Conservation (phyloP, 257 asterid species). For the Handroanthus guayacan region DNA sequence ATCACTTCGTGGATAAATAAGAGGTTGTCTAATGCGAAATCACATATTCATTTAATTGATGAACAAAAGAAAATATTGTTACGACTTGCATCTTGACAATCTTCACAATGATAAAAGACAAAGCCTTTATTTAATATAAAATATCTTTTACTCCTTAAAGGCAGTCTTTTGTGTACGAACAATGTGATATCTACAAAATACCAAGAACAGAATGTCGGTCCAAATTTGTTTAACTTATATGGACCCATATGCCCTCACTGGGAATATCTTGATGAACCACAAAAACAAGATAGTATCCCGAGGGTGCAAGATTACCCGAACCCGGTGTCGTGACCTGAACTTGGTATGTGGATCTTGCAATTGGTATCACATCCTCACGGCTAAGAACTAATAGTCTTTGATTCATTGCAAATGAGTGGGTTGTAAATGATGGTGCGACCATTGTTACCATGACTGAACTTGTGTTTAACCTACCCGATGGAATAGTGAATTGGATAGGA, state of each 20-base stretch:
- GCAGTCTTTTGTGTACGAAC: background rate
- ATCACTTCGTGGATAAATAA: too few species aligned
- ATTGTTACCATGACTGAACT: slow-evolving; percentile 46
- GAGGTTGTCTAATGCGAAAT: too few species aligned
- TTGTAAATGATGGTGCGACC: slow-evolving; percentile 84
- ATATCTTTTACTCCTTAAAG: background rate
- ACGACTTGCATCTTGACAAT: background rate
- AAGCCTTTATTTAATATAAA: background rate
- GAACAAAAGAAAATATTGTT: background rate
- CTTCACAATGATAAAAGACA: background rate
- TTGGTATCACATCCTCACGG: background rate
- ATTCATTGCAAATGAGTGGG: slow-evolving; percentile 84
- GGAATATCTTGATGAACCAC: slow-evolving; percentile 9
- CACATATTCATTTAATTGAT: too few species aligned
- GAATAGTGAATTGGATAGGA: slow-evolving; percentile 30
- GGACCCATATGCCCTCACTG: background rate
- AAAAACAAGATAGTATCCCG: background rate
- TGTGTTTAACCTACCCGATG: slow-evolving; percentile 8
- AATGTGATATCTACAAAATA: background rate
- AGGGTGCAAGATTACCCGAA: background rate
- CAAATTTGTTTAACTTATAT: background rate
- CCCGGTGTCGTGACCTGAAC: background rate
- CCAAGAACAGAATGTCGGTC: background rate
- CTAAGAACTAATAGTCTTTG: slow-evolving; percentile 64
- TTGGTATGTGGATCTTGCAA: background rate